Conservation (phyloP, 768 basidiomycete genomes). For the Rubroboletus satanas region DNA sequence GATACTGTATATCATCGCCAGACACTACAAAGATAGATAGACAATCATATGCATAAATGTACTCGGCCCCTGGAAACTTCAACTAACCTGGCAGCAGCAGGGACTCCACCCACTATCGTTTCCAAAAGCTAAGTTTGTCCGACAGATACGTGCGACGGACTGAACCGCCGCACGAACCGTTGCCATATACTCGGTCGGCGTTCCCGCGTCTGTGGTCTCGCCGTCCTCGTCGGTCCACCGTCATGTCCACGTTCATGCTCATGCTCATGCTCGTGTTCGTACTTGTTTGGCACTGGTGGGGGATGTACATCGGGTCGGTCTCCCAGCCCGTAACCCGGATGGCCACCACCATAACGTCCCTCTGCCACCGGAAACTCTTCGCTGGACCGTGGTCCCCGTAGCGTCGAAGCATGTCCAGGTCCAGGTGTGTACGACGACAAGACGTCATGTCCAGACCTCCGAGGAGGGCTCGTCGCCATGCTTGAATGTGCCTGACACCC, state of each 20-base stretch:
- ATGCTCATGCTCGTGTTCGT: constrained; percentile 5
- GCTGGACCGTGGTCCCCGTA: constrained; percentile 6
- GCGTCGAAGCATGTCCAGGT: neutral
- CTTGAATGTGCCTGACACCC: constrained; percentile 22
- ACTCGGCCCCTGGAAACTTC: neutral
- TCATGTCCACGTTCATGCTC: neutral
- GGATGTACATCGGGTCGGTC: constrained; percentile 6
- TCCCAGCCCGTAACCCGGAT: constrained; percentile 1
- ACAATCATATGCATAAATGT: neutral
- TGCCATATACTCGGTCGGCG: constrained; percentile 25
- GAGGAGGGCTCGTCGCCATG: constrained; percentile 11
- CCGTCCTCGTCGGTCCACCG: neutral
- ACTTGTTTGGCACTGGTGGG: neutral
- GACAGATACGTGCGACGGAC: constrained; percentile 15
- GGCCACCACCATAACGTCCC: neutral
- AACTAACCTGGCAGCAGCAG: neutral
- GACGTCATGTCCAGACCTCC: constrained; percentile 16
- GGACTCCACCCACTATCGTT: neutral
- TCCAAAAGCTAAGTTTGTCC: constrained; percentile 15
- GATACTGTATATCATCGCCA: neutral
- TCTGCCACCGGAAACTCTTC: constrained; percentile 14
- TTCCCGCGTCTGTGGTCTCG: constrained; percentile 8
- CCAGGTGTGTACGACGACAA: constrained; percentile 1
- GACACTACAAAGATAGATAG: neutral
- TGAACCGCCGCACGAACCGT: constrained; percentile 25